Evolutionary conservation across 192 early-diverging fungal species (phyloP).

Genomic region (Backusella westeae): DNA sequence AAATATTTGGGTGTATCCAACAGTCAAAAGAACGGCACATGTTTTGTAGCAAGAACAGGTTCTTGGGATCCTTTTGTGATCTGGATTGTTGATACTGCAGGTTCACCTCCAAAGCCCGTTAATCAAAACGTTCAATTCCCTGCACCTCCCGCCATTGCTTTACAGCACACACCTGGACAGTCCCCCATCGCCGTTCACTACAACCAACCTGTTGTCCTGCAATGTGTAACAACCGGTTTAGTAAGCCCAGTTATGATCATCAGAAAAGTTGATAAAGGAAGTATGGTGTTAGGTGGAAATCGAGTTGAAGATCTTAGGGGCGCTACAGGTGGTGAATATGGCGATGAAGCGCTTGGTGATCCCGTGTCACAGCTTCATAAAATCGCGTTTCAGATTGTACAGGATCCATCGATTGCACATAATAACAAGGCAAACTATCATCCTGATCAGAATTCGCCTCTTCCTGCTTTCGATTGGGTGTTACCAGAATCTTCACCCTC

Average conservation of each 20-base stretch:
- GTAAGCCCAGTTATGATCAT: conserved; percentile 81
- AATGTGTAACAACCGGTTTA: conserved; percentile 83
- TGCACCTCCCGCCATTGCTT: conserved; percentile 44
- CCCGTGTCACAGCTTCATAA: conserved; percentile 92
- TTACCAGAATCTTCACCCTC: conserved; percentile 38
- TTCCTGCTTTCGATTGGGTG: conserved; percentile 3
- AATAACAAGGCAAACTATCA: conserved; percentile 7
- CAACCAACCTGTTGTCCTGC: conserved; percentile 84
- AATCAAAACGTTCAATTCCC: conserved; percentile 9
- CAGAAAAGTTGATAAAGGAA: conserved; percentile 85
- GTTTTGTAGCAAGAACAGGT: conserved; percentile 72
- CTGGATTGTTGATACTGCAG: conserved; percentile 73
- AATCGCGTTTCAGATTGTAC: conserved; percentile 80
- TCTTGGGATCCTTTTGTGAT: conserved; percentile 88
- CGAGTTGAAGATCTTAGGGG: conserved; percentile 24
- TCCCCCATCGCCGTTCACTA: conserved; percentile 76
- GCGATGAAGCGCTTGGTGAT: conserved; percentile 68
- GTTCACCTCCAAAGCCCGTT: conserved; percentile 23
- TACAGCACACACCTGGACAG: conserved; percentile 52
- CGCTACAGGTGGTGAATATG: conserved; percentile 37
- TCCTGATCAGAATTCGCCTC: background rate
- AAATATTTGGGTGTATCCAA: conserved; percentile 73
- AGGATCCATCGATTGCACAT: conserved; percentile 33
- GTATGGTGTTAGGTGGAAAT: conserved; percentile 71
- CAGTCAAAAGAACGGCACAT: conserved; percentile 47